These are phyloP conservation scores for Stereum hirsutum DNA, from an alignment of 1,284 basidiomycete genomes.

Conservation along the genomic window DNA sequence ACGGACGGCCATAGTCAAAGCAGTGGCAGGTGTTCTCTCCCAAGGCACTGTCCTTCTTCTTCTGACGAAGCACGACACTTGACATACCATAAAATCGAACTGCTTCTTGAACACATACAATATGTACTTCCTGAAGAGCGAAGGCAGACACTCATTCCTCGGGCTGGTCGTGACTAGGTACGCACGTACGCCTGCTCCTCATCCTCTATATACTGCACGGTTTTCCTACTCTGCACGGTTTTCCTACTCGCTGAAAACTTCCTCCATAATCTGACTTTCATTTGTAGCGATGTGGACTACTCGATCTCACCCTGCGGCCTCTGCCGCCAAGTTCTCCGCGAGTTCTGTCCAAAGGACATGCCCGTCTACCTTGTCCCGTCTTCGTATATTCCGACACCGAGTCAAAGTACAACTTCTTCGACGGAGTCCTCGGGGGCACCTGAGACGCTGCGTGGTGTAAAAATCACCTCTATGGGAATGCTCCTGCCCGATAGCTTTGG, in stretches of 20 bases:
- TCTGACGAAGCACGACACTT: too few species aligned
- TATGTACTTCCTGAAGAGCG: conserved; percentile 59
- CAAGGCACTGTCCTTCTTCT: too few species aligned
- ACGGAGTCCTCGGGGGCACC: too few species aligned
- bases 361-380: conserved; percentile 74
- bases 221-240: background rate
- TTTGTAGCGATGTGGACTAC: conserved; percentile 59
- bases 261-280: too few species aligned
- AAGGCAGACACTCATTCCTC: conserved; percentile 56
- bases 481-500: too few species aligned
- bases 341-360: conserved; percentile 74
- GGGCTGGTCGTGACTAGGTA: conserved; percentile 73
- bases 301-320: conserved; percentile 82
- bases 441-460: too few species aligned
- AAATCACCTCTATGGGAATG: too few species aligned
- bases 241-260: too few species aligned
- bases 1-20: conserved; percentile 81
- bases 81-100: background rate
- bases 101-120: too few species aligned
- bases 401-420: too few species aligned
- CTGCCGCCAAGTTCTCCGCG: conserved; percentile 86
- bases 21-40: conserved; percentile 73
- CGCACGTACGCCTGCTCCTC: conserved; percentile 6
- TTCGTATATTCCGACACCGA: too few species aligned
- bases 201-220: background rate